Evolutionary conservation across 2,329 filamentous ascomycete species (phyloP).

Genomic region (Epichloe baconii): DNA sequence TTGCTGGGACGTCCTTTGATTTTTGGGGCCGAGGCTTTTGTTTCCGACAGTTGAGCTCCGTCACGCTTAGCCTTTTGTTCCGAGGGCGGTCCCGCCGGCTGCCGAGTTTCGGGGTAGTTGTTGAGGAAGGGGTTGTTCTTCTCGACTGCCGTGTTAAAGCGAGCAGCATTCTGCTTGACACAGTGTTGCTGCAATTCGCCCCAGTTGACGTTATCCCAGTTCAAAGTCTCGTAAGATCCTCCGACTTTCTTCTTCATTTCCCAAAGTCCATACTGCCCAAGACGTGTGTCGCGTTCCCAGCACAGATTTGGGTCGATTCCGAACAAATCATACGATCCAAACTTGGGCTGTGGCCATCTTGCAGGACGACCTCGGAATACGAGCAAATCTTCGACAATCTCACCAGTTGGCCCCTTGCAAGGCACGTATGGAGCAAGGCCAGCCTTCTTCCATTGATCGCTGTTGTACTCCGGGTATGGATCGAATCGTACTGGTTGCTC

Average conservation of each 20-base stretch:
- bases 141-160: conserved; percentile 37
- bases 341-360: conserved; percentile 44
- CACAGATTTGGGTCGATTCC: conserved; percentile 50
- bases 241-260: conserved; percentile 33
- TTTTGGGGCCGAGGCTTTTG: conserved; percentile 2
- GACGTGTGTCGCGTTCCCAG: conserved; percentile 55
- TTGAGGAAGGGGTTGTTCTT: conserved; percentile 30
- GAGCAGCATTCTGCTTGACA: conserved; percentile 48
- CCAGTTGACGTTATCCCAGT: conserved; percentile 59
- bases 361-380: conserved; percentile 49
- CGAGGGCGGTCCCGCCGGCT: conserved; percentile 7
- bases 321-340: conserved; percentile 49
- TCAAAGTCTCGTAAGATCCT: conserved; percentile 23
- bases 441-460: conserved; percentile 40
- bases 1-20: conserved; percentile 7
- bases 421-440: conserved; percentile 46
- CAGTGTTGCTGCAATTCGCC: conserved; percentile 56
- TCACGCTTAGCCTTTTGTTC: neutral
- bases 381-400: conserved; percentile 45
- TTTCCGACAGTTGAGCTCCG: neutral
- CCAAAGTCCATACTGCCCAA: conserved; percentile 50
- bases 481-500: conserved; percentile 46
- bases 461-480: conserved; percentile 61
- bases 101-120: conserved; percentile 25
- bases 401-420: conserved; percentile 52